Conservation (phyloP, 2,329 filamentous ascomycete genomes). For the Aspergillus floridensis region DNA sequence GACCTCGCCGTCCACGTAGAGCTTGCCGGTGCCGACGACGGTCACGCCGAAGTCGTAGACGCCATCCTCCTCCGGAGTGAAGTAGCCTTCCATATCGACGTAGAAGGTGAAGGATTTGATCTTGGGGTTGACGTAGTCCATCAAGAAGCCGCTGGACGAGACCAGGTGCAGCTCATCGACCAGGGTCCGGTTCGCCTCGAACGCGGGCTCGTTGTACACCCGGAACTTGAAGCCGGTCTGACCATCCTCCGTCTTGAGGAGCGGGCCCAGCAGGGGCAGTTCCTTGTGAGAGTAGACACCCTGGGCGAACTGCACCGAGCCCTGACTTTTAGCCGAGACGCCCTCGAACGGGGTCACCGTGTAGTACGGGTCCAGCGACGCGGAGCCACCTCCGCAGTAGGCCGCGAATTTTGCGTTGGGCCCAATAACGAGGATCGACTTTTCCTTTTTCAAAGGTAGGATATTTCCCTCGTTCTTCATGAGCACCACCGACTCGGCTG, state of each 20-base stretch:
- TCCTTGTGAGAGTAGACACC: conserved; percentile 65
- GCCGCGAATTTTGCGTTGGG: conserved; percentile 51
- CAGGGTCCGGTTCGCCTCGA: conserved; percentile 46
- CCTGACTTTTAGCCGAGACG: conserved; percentile 36
- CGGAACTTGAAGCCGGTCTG: conserved; percentile 60
- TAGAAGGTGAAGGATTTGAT: conserved; percentile 56
- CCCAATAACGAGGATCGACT: conserved; percentile 53
- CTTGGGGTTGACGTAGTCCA: conserved; percentile 56
- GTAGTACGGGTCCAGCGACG: conserved; percentile 51
- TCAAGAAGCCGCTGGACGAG: conserved; percentile 47
- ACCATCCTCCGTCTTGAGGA: conserved; percentile 53
- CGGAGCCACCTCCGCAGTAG: conserved; percentile 64
- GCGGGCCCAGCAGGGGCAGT: conserved; percentile 57
- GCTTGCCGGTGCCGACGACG: conserved; percentile 64
- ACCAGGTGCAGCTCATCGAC: conserved; percentile 53
- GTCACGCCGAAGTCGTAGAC: conserved; percentile 65
- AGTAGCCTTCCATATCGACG: conserved; percentile 59
- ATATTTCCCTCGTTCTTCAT: conserved; percentile 67
- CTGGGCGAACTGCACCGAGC: conserved; percentile 52
- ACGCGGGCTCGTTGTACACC: conserved; percentile 60
- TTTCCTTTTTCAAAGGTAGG: conserved; percentile 55
- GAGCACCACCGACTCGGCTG: conserved; percentile 68
- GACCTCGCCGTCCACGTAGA: conserved; percentile 61
- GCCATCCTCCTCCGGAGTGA: conserved; percentile 60
- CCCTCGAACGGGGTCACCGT: conserved; percentile 46